Evolutionary conservation across 352 stramenopile genomes (phyloP).

Genomic region (Phytophthora colocasiae): DNA sequence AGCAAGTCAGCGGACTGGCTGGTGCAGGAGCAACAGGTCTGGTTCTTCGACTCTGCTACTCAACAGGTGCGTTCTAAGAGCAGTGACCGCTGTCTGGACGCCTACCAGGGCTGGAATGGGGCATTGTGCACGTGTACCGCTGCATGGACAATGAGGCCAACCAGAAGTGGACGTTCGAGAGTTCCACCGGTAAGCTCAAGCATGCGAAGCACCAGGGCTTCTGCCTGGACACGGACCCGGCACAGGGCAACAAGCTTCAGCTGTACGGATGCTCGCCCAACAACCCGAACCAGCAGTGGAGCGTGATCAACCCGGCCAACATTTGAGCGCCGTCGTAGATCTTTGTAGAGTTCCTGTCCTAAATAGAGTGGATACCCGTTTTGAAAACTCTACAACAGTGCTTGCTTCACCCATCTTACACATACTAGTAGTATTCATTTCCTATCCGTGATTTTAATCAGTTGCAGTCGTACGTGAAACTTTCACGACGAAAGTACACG

Average conservation of each 20-base stretch:
- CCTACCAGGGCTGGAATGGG: too few species aligned
- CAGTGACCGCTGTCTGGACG: too few species aligned
- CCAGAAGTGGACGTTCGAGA: constrained; percentile 17
- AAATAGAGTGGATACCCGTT: too few species aligned
- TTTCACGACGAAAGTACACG: too few species aligned
- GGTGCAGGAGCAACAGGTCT: constrained; percentile 62
- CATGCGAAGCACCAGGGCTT: constrained; percentile 54
- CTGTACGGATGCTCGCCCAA: constrained; percentile 60
- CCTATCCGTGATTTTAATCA: too few species aligned
- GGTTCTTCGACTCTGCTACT: constrained; percentile 66
- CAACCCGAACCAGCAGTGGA: constrained; percentile 71
- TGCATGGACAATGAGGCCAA: too few species aligned
- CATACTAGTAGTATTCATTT: too few species aligned
- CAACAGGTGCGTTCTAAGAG: constrained; percentile 16
- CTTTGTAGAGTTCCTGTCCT: too few species aligned
- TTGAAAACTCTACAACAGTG: too few species aligned
- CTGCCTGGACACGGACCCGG: constrained; percentile 62
- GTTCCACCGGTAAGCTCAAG: constrained; percentile 48
- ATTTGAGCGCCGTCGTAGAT: constrained; percentile 4
- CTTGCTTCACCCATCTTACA: too few species aligned
- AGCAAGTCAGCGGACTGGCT: constrained; percentile 52
- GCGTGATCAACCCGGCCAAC: constrained; percentile 17
- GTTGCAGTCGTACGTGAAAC: too few species aligned
- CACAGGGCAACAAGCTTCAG: constrained; percentile 61
- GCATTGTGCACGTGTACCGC: too few species aligned